Evolutionary conservation across 2,329 filamentous ascomycete species (phyloP).

Genomic region (Aspergillus jensenii): DNA sequence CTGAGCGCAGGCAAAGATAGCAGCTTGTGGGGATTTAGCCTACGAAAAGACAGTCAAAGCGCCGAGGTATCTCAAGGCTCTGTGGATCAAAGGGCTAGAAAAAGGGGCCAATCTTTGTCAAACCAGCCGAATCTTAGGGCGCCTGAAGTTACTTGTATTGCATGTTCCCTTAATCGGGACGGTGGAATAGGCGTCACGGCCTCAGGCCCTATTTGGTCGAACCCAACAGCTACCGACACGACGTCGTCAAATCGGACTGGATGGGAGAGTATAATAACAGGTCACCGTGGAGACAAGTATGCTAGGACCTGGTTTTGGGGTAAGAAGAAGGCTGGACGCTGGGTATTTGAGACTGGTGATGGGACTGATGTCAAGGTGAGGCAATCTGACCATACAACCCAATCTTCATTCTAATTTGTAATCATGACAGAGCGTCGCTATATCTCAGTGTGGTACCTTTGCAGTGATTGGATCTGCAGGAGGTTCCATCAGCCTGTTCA

Average conservation of each 20-base stretch:
- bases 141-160: slow-evolving; percentile 86
- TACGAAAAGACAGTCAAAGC: slow-evolving; percentile 91
- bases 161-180: slow-evolving; percentile 88
- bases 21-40: slow-evolving; percentile 94
- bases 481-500: slow-evolving; percentile 91
- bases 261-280: slow-evolving; percentile 96
- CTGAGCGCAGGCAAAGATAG: slow-evolving; percentile 85
- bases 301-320: slow-evolving; percentile 99
- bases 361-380: slow-evolving; percentile 66
- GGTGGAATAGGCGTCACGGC: slow-evolving; percentile 86
- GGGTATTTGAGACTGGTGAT: slow-evolving; percentile 87
- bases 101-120: slow-evolving; percentile 42
- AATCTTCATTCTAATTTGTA: background rate
- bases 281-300: slow-evolving; percentile 78
- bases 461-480: slow-evolving; percentile 81
- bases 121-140: slow-evolving; percentile 66
- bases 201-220: slow-evolving; percentile 81
- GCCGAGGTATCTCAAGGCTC: slow-evolving; percentile 89
- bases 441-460: slow-evolving; percentile 92
- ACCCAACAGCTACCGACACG: slow-evolving; percentile 64
- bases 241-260: slow-evolving; percentile 79
- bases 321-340: slow-evolving; percentile 85
- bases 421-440: slow-evolving; percentile 68
- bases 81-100: slow-evolving; percentile 85
- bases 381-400: background rate